Evolutionary conservation across 495 filamentous ascomycete species (phyloP), one percentile per base, ranked within the genome.

Genomic region (Geoglossum glabrum): DNA sequence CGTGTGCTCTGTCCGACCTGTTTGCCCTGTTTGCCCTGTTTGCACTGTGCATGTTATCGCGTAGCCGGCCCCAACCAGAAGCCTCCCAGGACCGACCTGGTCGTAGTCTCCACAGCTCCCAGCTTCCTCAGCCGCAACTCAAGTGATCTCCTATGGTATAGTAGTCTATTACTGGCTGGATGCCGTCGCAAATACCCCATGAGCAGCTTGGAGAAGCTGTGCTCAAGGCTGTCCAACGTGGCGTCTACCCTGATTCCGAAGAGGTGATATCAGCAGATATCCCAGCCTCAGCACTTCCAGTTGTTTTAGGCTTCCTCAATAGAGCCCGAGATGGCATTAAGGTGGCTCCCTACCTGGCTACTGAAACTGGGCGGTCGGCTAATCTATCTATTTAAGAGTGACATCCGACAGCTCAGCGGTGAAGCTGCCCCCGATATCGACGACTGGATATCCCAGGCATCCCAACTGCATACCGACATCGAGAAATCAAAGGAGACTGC

Each of bases 391-490:
- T 33, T 13, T 21, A 61, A 88, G 84, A 72, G 73, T 57, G 80
- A 87, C 59, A 83, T 95, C 40, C 82, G 80, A 55, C 67, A 71
- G 26, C 74, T 86, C 40, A 90, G 87, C 72, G 77, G 79, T 40
- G 79, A 84, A 49, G 83, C 79, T 43, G 81, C 81, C 46, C 78
- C 83, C 23, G 85, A 92, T 64, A 82, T 92, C 61, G 82, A 87
- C 64, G 74, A 79, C 60, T 96, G 90, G 90, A 84, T 92, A 57
- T 67, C 73, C 23, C 85, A 90, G 67, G 87, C 88, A 33, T 84
- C 84, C 66, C 79, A 83, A 54, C 78, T 94, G n/a, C 84, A 87
- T 64, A 74, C 77, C 31, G 90, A 95, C 62, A 86, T 96, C 59
- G 76, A 85, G 62, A 74, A 75, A 34, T 85, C 86, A 19, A 78